Evolutionary conservation across 164 flowering plant species (phyloP).

Genomic region (Umbellularia californica): DNA sequence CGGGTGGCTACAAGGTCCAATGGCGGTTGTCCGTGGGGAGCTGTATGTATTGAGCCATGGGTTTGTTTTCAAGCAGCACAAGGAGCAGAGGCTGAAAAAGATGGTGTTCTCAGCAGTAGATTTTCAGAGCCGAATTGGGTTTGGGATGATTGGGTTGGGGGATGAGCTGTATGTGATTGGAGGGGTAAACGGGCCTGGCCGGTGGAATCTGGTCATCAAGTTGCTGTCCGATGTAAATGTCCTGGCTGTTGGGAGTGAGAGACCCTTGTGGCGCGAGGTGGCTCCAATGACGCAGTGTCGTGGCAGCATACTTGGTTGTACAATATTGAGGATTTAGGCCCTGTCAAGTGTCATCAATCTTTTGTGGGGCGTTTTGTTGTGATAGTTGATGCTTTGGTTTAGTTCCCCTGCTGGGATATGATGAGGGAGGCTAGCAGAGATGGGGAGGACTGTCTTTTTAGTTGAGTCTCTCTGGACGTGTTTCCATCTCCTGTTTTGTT

Average conservation of each 20-base stretch:
- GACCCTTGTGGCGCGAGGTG: constrained; percentile 71
- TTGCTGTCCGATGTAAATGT: constrained; percentile 69
- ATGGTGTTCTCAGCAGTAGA: constrained; percentile 64
- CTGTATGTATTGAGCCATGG: constrained; percentile 79
- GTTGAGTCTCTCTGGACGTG: neutral
- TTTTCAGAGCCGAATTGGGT: constrained; percentile 68
- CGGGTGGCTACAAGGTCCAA: constrained; percentile 88
- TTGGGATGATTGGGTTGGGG: constrained; percentile 64
- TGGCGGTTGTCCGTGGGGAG: constrained; percentile 68
- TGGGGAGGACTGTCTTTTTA: neutral
- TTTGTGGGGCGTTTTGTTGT: constrained; percentile 6
- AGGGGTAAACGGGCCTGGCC: constrained; percentile 78
- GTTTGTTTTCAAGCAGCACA: constrained; percentile 53
- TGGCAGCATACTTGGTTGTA: constrained; percentile 79
- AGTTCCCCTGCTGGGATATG: neutral
- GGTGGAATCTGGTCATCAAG: constrained; percentile 61
- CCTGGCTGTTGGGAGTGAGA: constrained; percentile 52
- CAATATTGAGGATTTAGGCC: constrained; percentile 63
- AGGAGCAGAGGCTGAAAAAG: constrained; percentile 34
- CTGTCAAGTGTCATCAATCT: neutral
- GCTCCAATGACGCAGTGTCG: constrained; percentile 75
- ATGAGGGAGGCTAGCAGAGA: constrained; percentile 1
- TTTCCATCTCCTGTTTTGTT: constrained; percentile 1
- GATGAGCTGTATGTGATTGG: constrained; percentile 82
- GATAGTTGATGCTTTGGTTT: constrained; percentile 10